Evolutionary conservation across 768 basidiomycete genomes (phyloP).

Genomic region (Nevesoporus exiguus): DNA sequence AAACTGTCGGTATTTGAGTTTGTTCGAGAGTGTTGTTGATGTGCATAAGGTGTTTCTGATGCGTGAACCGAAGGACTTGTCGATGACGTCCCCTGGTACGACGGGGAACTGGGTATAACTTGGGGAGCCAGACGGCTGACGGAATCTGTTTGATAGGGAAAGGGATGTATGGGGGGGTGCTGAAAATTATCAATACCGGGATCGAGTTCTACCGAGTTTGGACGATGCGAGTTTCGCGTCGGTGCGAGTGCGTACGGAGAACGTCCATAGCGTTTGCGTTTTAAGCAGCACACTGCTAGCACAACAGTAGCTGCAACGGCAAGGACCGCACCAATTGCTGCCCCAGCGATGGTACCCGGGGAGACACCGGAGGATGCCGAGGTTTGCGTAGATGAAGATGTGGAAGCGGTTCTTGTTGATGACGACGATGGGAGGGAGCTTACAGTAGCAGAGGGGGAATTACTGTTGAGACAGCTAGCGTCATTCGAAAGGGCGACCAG

Average conservation of each 20-base stretch:
- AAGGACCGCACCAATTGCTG: constrained; percentile 49
- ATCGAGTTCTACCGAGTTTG: constrained; percentile 40
- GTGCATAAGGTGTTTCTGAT: constrained; percentile 7
- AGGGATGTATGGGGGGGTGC: constrained; percentile 36
- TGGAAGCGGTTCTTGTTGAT: constrained; percentile 14
- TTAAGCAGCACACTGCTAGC: constrained; percentile 50
- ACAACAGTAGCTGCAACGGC: constrained; percentile 51
- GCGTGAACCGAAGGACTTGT: constrained; percentile 5
- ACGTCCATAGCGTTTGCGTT: constrained; percentile 21
- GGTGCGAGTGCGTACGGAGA: constrained; percentile 30
- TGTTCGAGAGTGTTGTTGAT: constrained; percentile 14
- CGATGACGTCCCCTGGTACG: constrained; percentile 5
- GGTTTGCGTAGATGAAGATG: constrained; percentile 21
- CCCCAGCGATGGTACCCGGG: constrained; percentile 46
- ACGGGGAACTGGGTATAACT: constrained; percentile 1
- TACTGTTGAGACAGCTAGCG: constrained; percentile 46
- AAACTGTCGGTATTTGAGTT: constrained; percentile 22
- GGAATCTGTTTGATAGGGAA: constrained; percentile 27
- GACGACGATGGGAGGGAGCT: constrained; percentile 9
- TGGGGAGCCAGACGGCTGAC: constrained; percentile 16
- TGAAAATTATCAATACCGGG: constrained; percentile 19
- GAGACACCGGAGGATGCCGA: constrained; percentile 29
- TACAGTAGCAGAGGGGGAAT: constrained; percentile 54
- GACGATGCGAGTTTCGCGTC: constrained; percentile 28
- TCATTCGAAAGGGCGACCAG: constrained; percentile 47